Conservation (phyloP, 140 eudicot genomes). For the Erigeron philadelphicus region DNA sequence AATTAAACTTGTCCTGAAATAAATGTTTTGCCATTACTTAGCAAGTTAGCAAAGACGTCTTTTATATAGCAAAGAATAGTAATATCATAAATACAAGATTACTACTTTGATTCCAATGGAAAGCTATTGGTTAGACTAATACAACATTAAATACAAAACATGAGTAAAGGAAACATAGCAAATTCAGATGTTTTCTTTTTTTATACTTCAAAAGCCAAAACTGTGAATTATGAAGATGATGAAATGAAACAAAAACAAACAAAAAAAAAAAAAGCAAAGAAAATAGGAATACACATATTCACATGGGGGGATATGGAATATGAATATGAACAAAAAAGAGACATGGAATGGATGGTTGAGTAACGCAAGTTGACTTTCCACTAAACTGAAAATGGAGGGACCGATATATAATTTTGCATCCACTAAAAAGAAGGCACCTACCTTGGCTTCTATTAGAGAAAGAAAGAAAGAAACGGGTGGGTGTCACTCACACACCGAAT, state of each 20-base stretch:
- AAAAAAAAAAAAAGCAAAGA: neutral
- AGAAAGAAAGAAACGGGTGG: constrained; percentile 24
- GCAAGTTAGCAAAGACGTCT: neutral
- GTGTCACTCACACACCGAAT: constrained; percentile 32
- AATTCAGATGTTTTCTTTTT: too few species aligned
- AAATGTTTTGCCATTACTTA: constrained; percentile 1
- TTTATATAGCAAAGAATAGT: neutral
- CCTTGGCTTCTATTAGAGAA: neutral
- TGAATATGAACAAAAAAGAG: constrained; percentile 5
- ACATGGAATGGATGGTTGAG: constrained; percentile 26
- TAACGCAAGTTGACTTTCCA: constrained; percentile 32
- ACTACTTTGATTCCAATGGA: neutral
- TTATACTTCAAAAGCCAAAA: too few species aligned
- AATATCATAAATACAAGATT: neutral
- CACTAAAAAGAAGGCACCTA: constrained; percentile 21
- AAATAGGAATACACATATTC: neutral
- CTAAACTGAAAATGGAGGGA: constrained; percentile 18
- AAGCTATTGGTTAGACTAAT: neutral
- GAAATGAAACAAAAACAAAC: neutral
- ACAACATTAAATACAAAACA: too few species aligned
- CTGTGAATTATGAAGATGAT: neutral
- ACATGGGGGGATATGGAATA: neutral
- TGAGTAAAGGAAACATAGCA: too few species aligned
- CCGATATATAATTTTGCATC: constrained; percentile 18
- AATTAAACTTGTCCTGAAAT: neutral